A percentile compares a stretch with the other conserved stretches of the same genome.
Evolutionary conservation across 129 eudicot genomes (phyloP).

Genomic region (Lactuca sativa): DNA sequence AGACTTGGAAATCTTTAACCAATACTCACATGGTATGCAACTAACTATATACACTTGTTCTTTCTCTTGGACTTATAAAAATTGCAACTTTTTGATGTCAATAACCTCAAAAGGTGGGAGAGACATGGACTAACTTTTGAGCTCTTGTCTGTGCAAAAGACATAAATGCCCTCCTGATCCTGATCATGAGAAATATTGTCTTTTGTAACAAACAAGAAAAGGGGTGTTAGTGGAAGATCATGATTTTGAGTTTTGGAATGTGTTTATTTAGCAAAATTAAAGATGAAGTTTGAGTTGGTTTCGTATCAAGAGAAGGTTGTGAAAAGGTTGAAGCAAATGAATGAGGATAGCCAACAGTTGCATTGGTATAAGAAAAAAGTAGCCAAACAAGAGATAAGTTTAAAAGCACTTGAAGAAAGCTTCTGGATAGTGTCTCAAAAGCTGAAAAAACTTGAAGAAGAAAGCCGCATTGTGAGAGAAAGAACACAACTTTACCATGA

Average conservation of each 20-base stretch:
- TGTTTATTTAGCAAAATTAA: slow-evolving; percentile 55
- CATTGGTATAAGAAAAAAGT: slow-evolving; percentile 51
- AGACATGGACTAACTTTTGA: too few species aligned
- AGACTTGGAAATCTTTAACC: slow-evolving; percentile 67
- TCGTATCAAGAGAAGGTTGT: slow-evolving; percentile 74
- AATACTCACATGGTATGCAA: slow-evolving; percentile 70
- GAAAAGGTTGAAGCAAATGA: slow-evolving; percentile 55
- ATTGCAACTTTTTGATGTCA: not conserved
- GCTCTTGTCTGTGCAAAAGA: too few species aligned
- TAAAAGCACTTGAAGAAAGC: slow-evolving; percentile 62
- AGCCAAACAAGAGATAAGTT: slow-evolving; percentile 51
- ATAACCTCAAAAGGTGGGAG: too few species aligned
- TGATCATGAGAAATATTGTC: too few species aligned
- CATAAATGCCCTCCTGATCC: too few species aligned
- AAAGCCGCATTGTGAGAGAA: slow-evolving; percentile 49
- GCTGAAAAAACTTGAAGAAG: slow-evolving; percentile 55
- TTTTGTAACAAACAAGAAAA: too few species aligned
- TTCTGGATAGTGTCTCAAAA: slow-evolving; percentile 43
- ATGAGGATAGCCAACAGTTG: slow-evolving; percentile 73
- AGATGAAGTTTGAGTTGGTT: slow-evolving; percentile 63
- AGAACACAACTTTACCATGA: slow-evolving; percentile 57
- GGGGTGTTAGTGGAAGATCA: too few species aligned
- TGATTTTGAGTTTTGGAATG: slow-evolving; percentile 7
- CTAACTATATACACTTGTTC: slow-evolving; percentile 6
- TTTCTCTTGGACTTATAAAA: not conserved